These are phyloP conservation scores for Cryphonectria carpinicola DNA, from an alignment of 2,329 filamentous ascomycete species.

Conservation along the genomic window DNA sequence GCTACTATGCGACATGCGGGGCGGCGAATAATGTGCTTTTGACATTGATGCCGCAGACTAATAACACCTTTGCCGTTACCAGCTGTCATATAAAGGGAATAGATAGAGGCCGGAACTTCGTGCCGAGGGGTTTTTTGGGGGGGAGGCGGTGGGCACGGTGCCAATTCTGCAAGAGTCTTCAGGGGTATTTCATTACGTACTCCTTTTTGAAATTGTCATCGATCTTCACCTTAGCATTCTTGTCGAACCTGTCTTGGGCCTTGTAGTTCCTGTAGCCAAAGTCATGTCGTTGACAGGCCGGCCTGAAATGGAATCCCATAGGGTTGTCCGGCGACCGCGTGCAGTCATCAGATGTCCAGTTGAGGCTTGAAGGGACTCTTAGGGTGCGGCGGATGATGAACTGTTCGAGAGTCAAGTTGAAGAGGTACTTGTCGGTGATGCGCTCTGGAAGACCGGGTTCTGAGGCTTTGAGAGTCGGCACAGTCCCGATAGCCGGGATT, in stretches of 20 bases:
- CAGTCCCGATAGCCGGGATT: background rate
- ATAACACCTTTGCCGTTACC: background rate
- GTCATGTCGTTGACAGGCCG: slow-evolving; percentile 57
- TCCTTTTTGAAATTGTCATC: slow-evolving; percentile 55
- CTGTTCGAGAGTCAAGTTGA: slow-evolving; percentile 43
- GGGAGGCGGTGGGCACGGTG: no score
- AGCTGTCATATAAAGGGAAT: background rate
- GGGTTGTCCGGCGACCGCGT: slow-evolving; percentile 48
- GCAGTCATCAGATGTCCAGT: slow-evolving; percentile 50
- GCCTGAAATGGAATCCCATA: slow-evolving; percentile 47
- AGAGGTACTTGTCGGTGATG: slow-evolving; percentile 52
- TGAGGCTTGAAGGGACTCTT: slow-evolving; percentile 42
- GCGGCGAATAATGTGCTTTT: background rate
- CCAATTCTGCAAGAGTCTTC: background rate
- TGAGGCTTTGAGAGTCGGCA: background rate
- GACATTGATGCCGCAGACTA: background rate
- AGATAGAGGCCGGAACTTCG: background rate
- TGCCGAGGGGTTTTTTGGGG: background rate
- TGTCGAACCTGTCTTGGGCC: slow-evolving; percentile 50
- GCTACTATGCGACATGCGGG: background rate
- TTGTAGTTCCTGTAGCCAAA: slow-evolving; percentile 62
- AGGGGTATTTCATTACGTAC: slow-evolving; percentile 34
- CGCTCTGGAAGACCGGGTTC: background rate
- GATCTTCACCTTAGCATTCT: slow-evolving; percentile 46
- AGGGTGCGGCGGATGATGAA: slow-evolving; percentile 49